These are phyloP conservation scores for Diaporthe capsici DNA, from an alignment of 2,329 filamentous ascomycete genomes.

Conservation along the genomic window DNA sequence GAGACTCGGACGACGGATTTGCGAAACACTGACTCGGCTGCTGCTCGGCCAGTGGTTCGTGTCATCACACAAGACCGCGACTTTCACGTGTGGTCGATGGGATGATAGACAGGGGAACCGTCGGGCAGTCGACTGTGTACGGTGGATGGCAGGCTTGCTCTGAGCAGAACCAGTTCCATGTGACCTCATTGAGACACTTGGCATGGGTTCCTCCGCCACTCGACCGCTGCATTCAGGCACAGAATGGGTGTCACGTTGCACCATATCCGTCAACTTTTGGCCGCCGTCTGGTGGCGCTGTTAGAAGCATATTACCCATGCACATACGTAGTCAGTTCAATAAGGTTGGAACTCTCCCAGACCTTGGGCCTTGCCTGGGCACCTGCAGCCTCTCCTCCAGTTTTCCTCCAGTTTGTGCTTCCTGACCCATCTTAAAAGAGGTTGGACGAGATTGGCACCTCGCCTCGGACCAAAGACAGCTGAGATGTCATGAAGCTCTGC, in stretches of 20 bases:
- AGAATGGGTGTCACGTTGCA: conserved; percentile 50
- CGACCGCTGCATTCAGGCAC: conserved; percentile 26
- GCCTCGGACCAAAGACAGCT: conserved; percentile 42
- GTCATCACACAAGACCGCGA: conserved; percentile 24
- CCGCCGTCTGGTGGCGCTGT: conserved; percentile 52
- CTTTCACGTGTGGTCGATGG: conserved; percentile 30
- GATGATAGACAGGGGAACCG: conserved; percentile 21
- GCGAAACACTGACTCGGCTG: conserved; percentile 11
- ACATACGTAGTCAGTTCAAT: conserved; percentile 34
- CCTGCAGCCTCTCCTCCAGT: conserved; percentile 33
- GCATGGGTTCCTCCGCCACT: conserved; percentile 33
- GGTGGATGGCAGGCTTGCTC: conserved; percentile 26
- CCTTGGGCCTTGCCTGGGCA: conserved; percentile 34
- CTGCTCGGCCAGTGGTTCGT: conserved; percentile 12
- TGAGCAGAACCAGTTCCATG: conserved; percentile 1
- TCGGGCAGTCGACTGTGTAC: conserved; percentile 1
- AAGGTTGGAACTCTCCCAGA: conserved; percentile 41
- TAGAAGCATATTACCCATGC: conserved; percentile 48
- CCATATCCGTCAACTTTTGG: conserved; percentile 55
- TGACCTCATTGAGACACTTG: conserved; percentile 34
- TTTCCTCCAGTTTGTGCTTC: conserved; percentile 28
- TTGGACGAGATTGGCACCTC: conserved; percentile 39
- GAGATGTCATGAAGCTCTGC: conserved; percentile 18
- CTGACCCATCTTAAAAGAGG: conserved; percentile 24
- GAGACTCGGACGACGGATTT: conserved; percentile 20